phyloP scores from a whole-genome alignment of 1,139 yeast genomes.

The Kluyveromyces sp. region DNA sequence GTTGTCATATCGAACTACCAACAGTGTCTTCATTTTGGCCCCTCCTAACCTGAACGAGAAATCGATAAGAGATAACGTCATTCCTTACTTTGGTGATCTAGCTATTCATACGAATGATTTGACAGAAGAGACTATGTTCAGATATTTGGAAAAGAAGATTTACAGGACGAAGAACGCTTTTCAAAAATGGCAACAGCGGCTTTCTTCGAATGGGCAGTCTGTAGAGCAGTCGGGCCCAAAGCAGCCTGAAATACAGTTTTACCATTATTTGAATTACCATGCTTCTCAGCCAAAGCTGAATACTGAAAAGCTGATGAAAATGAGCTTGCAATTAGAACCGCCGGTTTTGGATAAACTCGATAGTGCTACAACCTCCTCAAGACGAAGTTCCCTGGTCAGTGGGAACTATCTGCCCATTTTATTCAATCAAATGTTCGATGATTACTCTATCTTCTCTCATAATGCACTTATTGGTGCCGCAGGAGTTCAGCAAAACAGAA shows the following conservation, averaged over 20 bases:
- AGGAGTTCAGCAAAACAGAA: constrained; percentile 28
- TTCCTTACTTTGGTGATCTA: constrained; percentile 89
- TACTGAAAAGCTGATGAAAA: constrained; percentile 25
- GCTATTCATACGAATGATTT: constrained; percentile 30
- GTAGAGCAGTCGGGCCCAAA: not conserved
- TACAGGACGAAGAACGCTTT: constrained; percentile 68
- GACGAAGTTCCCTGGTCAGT: constrained; percentile 36
- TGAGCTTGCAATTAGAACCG: constrained; percentile 27
- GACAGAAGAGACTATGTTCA: constrained; percentile 28
- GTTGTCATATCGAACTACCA: constrained; percentile 46
- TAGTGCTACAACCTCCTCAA: constrained; percentile 21
- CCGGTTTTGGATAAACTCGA: constrained; percentile 22
- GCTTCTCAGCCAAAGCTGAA: constrained; percentile 22
- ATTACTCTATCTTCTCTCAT: constrained; percentile 49
- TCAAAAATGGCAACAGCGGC: constrained; percentile 60
- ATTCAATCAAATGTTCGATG: constrained; percentile 49
- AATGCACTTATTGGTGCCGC: constrained; percentile 45
- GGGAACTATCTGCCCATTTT: constrained; percentile 58
- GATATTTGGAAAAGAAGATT: constrained; percentile 59
- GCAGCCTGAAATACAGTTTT: constrained; percentile 11
- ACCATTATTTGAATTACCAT: constrained; percentile 28
- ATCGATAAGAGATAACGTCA: constrained; percentile 69
- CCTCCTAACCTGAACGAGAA: constrained; percentile 81
- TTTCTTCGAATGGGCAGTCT: constrained; percentile 12
- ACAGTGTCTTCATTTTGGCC: constrained; percentile 42